Conservation (phyloP, 306 rosid genomes). For the Prunus padus region DNA sequence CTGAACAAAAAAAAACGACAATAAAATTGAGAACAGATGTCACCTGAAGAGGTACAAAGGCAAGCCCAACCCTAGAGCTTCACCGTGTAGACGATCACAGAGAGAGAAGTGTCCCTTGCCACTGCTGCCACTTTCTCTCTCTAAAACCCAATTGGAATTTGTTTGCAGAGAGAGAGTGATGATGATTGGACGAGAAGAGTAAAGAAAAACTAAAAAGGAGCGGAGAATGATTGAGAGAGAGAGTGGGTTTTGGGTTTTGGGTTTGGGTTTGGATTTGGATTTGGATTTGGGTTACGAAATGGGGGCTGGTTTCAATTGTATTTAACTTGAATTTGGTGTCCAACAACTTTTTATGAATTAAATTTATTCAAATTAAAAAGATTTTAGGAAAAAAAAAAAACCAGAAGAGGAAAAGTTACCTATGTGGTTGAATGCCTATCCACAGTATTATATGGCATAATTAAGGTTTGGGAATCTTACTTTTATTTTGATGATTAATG, state of each 20-base stretch:
- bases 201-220: slow-evolving; percentile 30
- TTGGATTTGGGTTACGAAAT: not conserved
- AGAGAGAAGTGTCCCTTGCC: slow-evolving; percentile 8
- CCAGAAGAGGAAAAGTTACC: not conserved
- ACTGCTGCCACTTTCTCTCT: slow-evolving; percentile 22
- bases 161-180: slow-evolving; percentile 30
- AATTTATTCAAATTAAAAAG: not conserved
- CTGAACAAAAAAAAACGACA: not conserved
- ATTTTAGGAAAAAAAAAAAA: not conserved
- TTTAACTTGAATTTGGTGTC: slow-evolving; percentile 59
- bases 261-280: slow-evolving; percentile 5
- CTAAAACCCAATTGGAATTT: slow-evolving; percentile 27
- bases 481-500: not conserved
- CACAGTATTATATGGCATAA: not conserved
- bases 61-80: slow-evolving; percentile 14
- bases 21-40: not conserved
- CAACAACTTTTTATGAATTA: slow-evolving; percentile 1
- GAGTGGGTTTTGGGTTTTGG: slow-evolving; percentile 15
- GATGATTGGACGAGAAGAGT: slow-evolving; percentile 54
- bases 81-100: slow-evolving; percentile 14
- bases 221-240: slow-evolving; percentile 71
- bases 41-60: slow-evolving; percentile 3
- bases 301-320: slow-evolving; percentile 52
- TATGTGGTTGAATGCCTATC: not conserved
- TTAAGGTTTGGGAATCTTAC: not conserved